These are phyloP conservation scores for Entomortierella chlamydospora DNA, from an alignment of 192 early-diverging fungal genomes.

Conservation along the genomic window DNA sequence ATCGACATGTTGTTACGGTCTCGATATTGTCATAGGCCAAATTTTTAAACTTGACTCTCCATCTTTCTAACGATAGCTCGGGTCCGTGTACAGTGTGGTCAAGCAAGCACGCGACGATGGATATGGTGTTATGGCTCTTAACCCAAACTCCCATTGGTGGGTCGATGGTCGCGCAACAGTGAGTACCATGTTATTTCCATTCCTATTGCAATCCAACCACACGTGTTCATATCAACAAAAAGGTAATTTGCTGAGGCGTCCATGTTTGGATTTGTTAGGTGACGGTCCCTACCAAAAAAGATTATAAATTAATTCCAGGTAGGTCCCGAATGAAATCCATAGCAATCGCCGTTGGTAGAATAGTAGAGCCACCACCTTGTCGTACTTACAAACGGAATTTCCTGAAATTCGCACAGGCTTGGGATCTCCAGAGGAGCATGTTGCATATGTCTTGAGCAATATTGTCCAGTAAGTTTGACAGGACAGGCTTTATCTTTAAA, in stretches of 20 bases:
- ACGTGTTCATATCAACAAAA: no score
- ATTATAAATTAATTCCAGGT: constrained; percentile 4
- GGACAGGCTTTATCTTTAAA: no score
- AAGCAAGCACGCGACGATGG: constrained; percentile 20
- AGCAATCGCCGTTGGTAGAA: no score
- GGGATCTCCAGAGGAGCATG: constrained; percentile 34
- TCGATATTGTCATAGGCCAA: no score
- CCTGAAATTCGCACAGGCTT: constrained; percentile 13
- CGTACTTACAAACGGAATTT: no score
- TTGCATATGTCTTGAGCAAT: constrained; percentile 21
- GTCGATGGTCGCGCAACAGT: constrained; percentile 23
- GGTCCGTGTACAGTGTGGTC: constrained; percentile 23
- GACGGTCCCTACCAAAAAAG: constrained; percentile 1
- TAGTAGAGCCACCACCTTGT: no score
- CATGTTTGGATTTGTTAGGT: neutral
- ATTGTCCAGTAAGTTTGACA: constrained; percentile 20
- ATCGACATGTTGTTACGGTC: no score
- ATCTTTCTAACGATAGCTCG: constrained; percentile 5
- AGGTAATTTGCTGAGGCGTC: no score
- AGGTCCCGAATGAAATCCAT: no score
- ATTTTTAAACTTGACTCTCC: no score
- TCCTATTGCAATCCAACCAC: no score
- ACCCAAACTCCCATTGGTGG: constrained; percentile 46
- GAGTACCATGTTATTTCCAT: neutral
- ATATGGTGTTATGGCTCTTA: constrained; percentile 28